Percentiles rank a stretch among this genome's conserved stretches.
These are phyloP conservation scores for Macadamia tetraphylla DNA, from an alignment of 164 flowering plant genomes.

Conservation along the genomic window DNA sequence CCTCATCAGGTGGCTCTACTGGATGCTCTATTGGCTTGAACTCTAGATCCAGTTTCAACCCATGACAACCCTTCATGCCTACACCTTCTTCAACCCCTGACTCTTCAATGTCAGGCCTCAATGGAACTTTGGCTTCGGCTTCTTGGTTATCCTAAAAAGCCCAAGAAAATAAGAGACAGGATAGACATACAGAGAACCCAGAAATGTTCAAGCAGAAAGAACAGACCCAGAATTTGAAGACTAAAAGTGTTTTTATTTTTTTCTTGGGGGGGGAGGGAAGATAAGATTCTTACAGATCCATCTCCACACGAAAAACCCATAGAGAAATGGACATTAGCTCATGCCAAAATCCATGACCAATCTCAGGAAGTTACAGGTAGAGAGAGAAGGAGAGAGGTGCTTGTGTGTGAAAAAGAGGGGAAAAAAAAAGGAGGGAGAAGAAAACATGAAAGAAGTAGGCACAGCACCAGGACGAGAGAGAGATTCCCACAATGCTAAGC, in stretches of 20 bases:
- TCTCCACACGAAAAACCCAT: slow-evolving; percentile 40
- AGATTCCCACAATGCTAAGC: slow-evolving; percentile 28
- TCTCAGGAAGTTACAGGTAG: neutral
- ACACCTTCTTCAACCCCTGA: slow-evolving; percentile 7
- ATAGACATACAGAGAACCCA: too few relatives aligned
- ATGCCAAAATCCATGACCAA: neutral
- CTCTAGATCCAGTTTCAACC: slow-evolving; percentile 16
- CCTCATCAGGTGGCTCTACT: slow-evolving; percentile 37
- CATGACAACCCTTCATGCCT: slow-evolving; percentile 3
- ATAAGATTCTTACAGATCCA: slow-evolving; percentile 21
- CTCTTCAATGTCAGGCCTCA: slow-evolving; percentile 11
- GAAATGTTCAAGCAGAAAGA: neutral
- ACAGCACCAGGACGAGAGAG: slow-evolving; percentile 11
- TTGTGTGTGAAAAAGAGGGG: neutral
- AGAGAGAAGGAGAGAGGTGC: neutral
- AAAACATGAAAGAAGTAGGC: slow-evolving; percentile 20
- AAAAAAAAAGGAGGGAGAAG: neutral
- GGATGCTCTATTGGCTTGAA: slow-evolving; percentile 42
- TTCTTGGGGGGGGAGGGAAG: neutral
- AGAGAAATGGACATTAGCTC: slow-evolving; percentile 15
- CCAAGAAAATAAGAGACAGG: too few relatives aligned
- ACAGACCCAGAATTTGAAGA: neutral
- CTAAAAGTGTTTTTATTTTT: neutral
- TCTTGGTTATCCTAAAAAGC: slow-evolving; percentile 23
- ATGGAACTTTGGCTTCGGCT: slow-evolving; percentile 13